Conservation (phyloP, 331 rosid genomes). For the Pyrus hybrid region DNA sequence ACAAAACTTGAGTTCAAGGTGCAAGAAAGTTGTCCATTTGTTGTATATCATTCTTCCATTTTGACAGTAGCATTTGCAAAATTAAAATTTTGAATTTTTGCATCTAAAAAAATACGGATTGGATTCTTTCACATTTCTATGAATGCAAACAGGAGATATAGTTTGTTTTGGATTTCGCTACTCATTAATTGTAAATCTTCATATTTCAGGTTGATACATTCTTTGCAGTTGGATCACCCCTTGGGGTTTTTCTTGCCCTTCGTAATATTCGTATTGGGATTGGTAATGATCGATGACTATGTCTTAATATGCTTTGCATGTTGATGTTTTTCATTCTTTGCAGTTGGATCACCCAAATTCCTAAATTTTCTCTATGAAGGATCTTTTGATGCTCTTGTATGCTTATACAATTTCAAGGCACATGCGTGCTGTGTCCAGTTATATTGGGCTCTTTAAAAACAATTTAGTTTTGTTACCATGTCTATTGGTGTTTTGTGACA, state of each 20-base stretch:
- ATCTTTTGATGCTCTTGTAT: background rate
- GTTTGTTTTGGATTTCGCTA: background rate
- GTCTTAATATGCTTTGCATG: slow-evolving; percentile 4
- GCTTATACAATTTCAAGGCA: background rate
- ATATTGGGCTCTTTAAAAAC: background rate
- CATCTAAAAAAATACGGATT: too few species aligned
- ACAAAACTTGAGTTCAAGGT: slow-evolving; percentile 94
- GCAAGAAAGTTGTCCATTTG: background rate
- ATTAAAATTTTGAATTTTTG: background rate
- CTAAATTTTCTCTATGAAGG: background rate
- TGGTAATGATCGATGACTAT: slow-evolving; percentile 40
- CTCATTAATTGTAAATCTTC: slow-evolving; percentile 14
- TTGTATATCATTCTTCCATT: background rate
- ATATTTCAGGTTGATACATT: slow-evolving; percentile 84
- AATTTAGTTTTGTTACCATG: background rate
- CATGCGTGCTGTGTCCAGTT: background rate
- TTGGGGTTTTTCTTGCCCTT: slow-evolving; percentile 94
- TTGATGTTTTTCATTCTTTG: background rate
- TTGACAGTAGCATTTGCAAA: background rate
- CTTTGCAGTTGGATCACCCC: slow-evolving; percentile 99
- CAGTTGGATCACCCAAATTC: background rate
- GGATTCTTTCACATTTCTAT: too few species aligned
- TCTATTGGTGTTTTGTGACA: background rate
- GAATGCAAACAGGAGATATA: too few species aligned
- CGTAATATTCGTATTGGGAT: slow-evolving; percentile 84